Evolutionary conservation across 495 filamentous ascomycete genomes (phyloP).

Genomic region (Barbatosphaeria neglecta): DNA sequence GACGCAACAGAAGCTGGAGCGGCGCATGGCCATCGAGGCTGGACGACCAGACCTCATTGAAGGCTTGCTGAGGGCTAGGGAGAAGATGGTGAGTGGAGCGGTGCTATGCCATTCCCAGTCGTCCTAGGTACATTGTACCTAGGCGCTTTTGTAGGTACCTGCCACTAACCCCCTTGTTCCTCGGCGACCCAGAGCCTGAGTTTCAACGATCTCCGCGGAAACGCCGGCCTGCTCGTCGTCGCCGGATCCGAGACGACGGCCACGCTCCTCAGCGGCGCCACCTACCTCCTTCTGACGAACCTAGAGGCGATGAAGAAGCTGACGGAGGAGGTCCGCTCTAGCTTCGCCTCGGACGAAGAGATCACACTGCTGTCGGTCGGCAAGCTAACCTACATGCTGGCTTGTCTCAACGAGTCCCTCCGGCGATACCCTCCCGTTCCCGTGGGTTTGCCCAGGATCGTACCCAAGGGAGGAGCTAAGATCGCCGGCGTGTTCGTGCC

Average conservation of each 20-base stretch:
- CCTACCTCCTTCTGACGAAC: slow-evolving; percentile 36
- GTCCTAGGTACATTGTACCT: too few relatives aligned
- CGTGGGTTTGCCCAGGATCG: slow-evolving; percentile 28
- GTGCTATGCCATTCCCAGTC: too few relatives aligned
- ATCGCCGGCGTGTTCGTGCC: slow-evolving; percentile 34
- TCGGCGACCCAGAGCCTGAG: slow-evolving; percentile 4
- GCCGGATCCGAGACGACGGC: slow-evolving; percentile 45
- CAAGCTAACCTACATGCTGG: slow-evolving; percentile 39
- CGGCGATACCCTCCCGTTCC: slow-evolving; percentile 44
- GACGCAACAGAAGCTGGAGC: slow-evolving; percentile 12
- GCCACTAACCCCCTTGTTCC: too few relatives aligned
- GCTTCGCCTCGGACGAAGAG: slow-evolving; percentile 31
- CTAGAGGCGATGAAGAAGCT: slow-evolving; percentile 27
- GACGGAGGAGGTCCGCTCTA: slow-evolving; percentile 33
- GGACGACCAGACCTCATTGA: slow-evolving; percentile 30
- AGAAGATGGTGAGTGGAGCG: slow-evolving; percentile 14
- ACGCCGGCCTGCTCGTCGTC: slow-evolving; percentile 14
- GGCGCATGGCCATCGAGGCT: slow-evolving; percentile 12
- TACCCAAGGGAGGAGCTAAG: slow-evolving; percentile 29
- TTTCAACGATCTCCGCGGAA: slow-evolving; percentile 7
- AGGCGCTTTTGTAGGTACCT: too few relatives aligned
- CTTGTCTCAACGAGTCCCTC: slow-evolving; percentile 45
- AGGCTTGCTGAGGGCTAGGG: slow-evolving; percentile 26
- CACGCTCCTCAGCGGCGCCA: slow-evolving; percentile 32
- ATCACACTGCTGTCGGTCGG: slow-evolving; percentile 35